Evolutionary conservation across 352 stramenopile genomes (phyloP), one percentile per base, ranked within the genome.

Genomic region (Phytophthora idaei): DNA sequence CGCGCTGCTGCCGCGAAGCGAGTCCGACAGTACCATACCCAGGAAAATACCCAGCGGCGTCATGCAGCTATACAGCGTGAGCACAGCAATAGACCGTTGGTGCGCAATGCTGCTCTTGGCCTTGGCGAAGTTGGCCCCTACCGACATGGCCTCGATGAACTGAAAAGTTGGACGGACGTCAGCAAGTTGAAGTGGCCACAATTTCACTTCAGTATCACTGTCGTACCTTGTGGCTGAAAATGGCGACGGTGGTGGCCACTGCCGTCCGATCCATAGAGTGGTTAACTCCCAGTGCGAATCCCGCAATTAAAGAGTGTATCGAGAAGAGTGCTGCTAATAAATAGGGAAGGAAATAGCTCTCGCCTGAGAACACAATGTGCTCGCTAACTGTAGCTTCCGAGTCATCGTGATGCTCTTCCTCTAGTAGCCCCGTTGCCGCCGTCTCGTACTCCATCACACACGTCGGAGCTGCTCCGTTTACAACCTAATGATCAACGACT

Each of bases 51-150:
- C 81, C 39, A 90, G 28, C 14, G 81, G 79, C 29, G 81, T 89
- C 81, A 90, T 90, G 59, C 73, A 83, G 66, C 79, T 88, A 74
- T 90, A 87, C 3, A 89, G 74, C 6, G 78, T 76, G 11, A 89
- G 55, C 56, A 89, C 78, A 5, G 78, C 80, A 21, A 89, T 62
- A 1, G 81, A 85, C 1, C 75, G 74, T 9, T 77, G 60, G 32
- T 74, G 60, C 1, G 70, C 68, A 48, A 90, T 85, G 57, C 61
- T 85, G 46, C 62, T 62, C 57, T 89, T 87, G 39, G 71, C 82
- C 29, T 77, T 76, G 17, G 80, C 81, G 59, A 90, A 90, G 61
- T 89, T 90, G 15, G 78, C 78, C 1, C 81, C 81, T 1, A 90
- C 79, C 0, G 81, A 81, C 67, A 90, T 85, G 45, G 81, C 81